Conservation (phyloP, 1,284 basidiomycete genomes). For the Trichosporon coremiiforme region DNA sequence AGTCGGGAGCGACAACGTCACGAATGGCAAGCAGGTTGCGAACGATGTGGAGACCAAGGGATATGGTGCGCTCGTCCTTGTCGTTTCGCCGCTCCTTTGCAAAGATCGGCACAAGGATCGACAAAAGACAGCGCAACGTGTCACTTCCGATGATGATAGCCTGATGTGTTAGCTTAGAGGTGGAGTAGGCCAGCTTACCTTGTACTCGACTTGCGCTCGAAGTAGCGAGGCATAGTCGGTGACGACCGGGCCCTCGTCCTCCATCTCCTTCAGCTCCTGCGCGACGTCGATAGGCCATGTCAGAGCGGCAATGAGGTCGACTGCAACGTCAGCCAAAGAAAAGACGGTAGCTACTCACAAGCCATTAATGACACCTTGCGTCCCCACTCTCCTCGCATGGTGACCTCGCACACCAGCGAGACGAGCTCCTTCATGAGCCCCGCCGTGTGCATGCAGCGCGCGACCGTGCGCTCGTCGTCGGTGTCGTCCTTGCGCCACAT, state of each 20-base stretch:
- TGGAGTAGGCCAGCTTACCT: conserved; percentile 61
- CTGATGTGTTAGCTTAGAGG: neutral
- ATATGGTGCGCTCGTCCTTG: conserved; percentile 80
- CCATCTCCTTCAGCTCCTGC: conserved; percentile 83
- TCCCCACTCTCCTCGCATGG: conserved; percentile 64
- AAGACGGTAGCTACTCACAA: conserved; percentile 55
- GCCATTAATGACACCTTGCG: conserved; percentile 77
- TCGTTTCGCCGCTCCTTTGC: conserved; percentile 69
- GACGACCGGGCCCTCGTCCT: conserved; percentile 67
- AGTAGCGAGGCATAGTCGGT: conserved; percentile 84
- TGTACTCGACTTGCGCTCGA: conserved; percentile 81
- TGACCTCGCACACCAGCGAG: conserved; percentile 75
- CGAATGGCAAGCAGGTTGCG: conserved; percentile 88
- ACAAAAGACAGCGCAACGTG: conserved; percentile 67
- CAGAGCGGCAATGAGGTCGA: conserved; percentile 88
- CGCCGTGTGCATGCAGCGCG: conserved; percentile 82
- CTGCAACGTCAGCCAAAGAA: conserved; percentile 37
- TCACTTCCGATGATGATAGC: conserved; percentile 66
- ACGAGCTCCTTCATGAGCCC: conserved; percentile 84
- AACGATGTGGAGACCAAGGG: conserved; percentile 82
- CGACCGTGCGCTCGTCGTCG: conserved; percentile 90
- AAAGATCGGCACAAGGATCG: conserved; percentile 69
- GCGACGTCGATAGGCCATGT: conserved; percentile 96
- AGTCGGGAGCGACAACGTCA: conserved; percentile 72
- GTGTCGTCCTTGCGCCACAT: conserved; percentile 92